Percentiles rank a stretch among this genome's conserved stretches.
Conservation (phyloP, 352 stramenopile genomes). For the Phytopythium vexans region DNA sequence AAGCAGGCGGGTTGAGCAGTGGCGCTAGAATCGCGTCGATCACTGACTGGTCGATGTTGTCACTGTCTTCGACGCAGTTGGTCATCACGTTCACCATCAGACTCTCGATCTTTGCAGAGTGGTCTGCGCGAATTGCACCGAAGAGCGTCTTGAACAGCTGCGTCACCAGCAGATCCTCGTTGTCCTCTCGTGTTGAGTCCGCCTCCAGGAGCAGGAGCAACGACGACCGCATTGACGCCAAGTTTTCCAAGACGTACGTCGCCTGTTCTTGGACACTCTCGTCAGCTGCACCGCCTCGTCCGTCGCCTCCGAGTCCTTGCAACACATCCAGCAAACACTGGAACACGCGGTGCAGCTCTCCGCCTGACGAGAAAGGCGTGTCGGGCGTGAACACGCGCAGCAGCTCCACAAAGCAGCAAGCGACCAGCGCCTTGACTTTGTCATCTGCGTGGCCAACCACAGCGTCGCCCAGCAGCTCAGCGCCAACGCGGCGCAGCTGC, state of each 20-base stretch:
- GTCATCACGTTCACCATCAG: constrained; percentile 77
- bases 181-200: constrained; percentile 39
- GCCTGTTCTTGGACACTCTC: constrained; percentile 30
- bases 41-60: constrained; percentile 58
- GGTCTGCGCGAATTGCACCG: constrained; percentile 52
- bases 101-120: constrained; percentile 67
- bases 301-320: constrained; percentile 19
- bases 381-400: constrained; percentile 62
- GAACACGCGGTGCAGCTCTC: constrained; percentile 67
- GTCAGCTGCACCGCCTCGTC: constrained; percentile 12
- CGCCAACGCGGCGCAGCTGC: constrained; percentile 39
- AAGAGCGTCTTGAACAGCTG: constrained; percentile 72
- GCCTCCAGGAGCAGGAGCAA: constrained; percentile 43
- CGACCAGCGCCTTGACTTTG: constrained; percentile 54
- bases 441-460: constrained; percentile 44
- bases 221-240: constrained; percentile 58
- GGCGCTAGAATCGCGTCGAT: constrained; percentile 63
- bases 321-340: constrained; percentile 67
- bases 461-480: constrained; percentile 52
- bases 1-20: constrained; percentile 26
- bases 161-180: constrained; percentile 51
- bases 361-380: constrained; percentile 58
- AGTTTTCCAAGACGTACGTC: constrained; percentile 65
- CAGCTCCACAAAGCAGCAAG: constrained; percentile 73
- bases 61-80: constrained; percentile 68